These are phyloP conservation scores for Taxillus chinensis DNA, from an alignment of 164 flowering plant genomes.

Conservation along the genomic window DNA sequence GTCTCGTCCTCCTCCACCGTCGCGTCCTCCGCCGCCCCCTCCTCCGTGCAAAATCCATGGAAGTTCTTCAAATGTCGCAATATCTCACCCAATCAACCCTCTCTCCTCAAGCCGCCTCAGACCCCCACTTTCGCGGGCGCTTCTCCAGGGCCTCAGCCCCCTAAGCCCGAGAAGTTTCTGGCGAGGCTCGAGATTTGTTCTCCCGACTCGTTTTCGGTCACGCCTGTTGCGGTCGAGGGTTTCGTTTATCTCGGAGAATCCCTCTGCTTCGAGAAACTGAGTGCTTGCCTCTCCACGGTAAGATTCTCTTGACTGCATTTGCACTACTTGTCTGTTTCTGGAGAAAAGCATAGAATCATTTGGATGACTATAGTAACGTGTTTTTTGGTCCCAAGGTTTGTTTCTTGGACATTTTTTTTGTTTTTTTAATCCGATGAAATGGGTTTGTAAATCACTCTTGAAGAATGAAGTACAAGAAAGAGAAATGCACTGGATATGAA, in stretches of 20 bases:
- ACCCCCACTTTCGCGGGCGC: background rate
- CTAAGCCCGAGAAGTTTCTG: conserved; percentile 27
- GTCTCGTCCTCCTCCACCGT: conserved; percentile 3
- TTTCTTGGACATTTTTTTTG: too few species aligned
- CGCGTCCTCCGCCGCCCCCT: conserved; percentile 5
- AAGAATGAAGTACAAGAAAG: too few species aligned
- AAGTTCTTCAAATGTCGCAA: conserved; percentile 57
- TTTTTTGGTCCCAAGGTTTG: too few species aligned
- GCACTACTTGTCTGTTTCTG: too few species aligned
- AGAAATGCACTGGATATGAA: too few species aligned
- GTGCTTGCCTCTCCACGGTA: conserved; percentile 45
- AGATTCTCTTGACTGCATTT: conserved; percentile 3
- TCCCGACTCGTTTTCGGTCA: conserved; percentile 66
- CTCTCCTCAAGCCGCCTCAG: background rate
- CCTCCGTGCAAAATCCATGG: conserved; percentile 22
- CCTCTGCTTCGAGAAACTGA: conserved; percentile 41
- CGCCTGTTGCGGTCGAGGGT: conserved; percentile 37
- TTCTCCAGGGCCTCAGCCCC: conserved; percentile 1
- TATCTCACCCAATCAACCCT: conserved; percentile 11
- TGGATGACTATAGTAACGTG: too few species aligned
- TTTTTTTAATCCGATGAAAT: too few species aligned
- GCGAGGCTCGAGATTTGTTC: conserved; percentile 73
- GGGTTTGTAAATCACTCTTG: too few species aligned
- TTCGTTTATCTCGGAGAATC: conserved; percentile 49
- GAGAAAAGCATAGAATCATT: too few species aligned